phyloP scores from a whole-genome alignment of 495 filamentous ascomycete genomes.

The Recurvomyces mirabilis region DNA sequence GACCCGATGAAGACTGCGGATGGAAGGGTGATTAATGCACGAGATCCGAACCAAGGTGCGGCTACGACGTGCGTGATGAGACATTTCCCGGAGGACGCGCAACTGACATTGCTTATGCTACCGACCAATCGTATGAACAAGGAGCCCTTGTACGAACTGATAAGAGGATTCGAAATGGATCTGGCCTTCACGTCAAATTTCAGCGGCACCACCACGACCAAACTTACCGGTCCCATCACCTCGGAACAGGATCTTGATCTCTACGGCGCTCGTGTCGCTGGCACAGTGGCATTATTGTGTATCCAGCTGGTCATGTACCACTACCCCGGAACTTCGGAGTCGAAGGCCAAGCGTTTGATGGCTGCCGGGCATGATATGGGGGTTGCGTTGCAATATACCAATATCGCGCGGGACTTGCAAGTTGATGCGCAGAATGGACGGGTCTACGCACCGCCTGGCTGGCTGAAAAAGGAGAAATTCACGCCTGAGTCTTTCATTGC shows the following conservation, averaged over 20 bases:
- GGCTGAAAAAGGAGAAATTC: conserved; percentile 46
- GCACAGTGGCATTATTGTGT: conserved; percentile 56
- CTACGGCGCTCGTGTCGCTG: conserved; percentile 52
- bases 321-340: conserved; percentile 22
- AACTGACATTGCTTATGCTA: conserved; percentile 41
- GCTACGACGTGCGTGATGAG: conserved; percentile 23
- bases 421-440: conserved; percentile 49
- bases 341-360: conserved; percentile 22
- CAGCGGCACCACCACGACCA: conserved; percentile 1
- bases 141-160: conserved; percentile 44
- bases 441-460: conserved; percentile 51
- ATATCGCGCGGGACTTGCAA: conserved; percentile 56
- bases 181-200: conserved; percentile 37
- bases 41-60: conserved; percentile 9
- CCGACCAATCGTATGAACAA: conserved; percentile 42
- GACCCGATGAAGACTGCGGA: neutral
- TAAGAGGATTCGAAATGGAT: conserved; percentile 54
- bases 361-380: conserved; percentile 50
- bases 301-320: conserved; percentile 51
- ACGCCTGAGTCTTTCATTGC: conserved; percentile 41
- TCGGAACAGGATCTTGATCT: conserved; percentile 43
- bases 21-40: neutral
- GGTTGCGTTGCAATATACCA: conserved; percentile 56
- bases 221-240: conserved; percentile 37
- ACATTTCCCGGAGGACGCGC: conserved; percentile 37